Evolutionary conservation across 2,329 filamentous ascomycete species (phyloP).

Genomic region (Colletotrichum shisoi): DNA sequence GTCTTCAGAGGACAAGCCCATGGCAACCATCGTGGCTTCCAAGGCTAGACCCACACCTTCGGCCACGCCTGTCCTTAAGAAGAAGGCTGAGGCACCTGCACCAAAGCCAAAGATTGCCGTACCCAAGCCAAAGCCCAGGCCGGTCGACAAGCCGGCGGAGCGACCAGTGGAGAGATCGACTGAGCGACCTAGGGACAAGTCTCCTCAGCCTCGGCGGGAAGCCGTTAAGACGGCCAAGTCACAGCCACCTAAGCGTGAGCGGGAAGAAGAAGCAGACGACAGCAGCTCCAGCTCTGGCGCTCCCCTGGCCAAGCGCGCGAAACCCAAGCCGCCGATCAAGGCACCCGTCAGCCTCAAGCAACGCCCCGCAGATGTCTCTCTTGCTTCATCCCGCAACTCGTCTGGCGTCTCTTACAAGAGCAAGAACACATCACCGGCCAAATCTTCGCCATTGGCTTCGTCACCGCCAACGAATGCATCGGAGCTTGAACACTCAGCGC

Average conservation of each 20-base stretch:
- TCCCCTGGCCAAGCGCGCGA: slow-evolving; percentile 66
- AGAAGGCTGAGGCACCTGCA: slow-evolving; percentile 44
- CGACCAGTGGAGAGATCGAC: slow-evolving; percentile 29
- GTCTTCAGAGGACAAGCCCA: slow-evolving; percentile 60
- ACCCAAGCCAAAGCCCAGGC: slow-evolving; percentile 48
- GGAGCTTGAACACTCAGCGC: slow-evolving; percentile 61
- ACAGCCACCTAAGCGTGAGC: slow-evolving; percentile 58
- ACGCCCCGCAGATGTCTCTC: slow-evolving; percentile 59
- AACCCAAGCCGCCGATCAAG: slow-evolving; percentile 56
- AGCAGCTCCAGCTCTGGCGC: slow-evolving; percentile 68
- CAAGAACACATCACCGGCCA: slow-evolving; percentile 63
- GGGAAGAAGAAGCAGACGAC: slow-evolving; percentile 59
- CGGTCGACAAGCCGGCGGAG: slow-evolving; percentile 42
- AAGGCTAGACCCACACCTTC: slow-evolving; percentile 45
- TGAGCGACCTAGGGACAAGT: slow-evolving; percentile 44
- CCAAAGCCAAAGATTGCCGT: slow-evolving; percentile 46
- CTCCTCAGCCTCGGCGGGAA: slow-evolving; percentile 42
- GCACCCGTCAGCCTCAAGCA: slow-evolving; percentile 49
- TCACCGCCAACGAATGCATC: slow-evolving; percentile 72
- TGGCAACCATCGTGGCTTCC: slow-evolving; percentile 49
- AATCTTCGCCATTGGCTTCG: slow-evolving; percentile 71
- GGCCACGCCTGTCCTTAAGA: slow-evolving; percentile 41
- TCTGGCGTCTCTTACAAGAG: slow-evolving; percentile 53
- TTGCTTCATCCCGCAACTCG: slow-evolving; percentile 55
- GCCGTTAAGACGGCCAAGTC: slow-evolving; percentile 47